These are phyloP conservation scores for Blumeria hordei DNA, from an alignment of 2,329 filamentous ascomycete species.

Conservation along the genomic window DNA sequence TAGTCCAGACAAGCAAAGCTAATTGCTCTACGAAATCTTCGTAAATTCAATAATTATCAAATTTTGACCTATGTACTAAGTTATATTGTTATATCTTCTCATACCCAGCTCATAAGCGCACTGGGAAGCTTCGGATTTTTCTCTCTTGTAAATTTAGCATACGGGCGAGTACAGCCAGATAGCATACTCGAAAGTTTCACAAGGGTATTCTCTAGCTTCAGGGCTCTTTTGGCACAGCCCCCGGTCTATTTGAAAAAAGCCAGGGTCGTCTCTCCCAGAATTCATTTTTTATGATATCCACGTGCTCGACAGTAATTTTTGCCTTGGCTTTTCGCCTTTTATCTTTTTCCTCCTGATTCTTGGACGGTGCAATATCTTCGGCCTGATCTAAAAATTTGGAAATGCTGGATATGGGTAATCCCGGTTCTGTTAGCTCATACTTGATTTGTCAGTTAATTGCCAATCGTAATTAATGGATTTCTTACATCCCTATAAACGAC, in stretches of 20 bases:
- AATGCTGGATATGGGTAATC: constrained; percentile 4
- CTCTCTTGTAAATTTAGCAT: too few relatives aligned
- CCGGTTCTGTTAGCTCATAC: constrained; percentile 47
- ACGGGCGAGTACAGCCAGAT: too few relatives aligned
- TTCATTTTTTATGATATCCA: constrained; percentile 85
- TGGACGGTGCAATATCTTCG: constrained; percentile 28
- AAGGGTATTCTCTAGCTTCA: constrained; percentile 4
- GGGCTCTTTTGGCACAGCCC: constrained; percentile 37
- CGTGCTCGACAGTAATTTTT: constrained; percentile 54
- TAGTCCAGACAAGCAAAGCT: too few relatives aligned
- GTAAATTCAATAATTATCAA: too few relatives aligned
- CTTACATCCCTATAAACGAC: constrained; percentile 52
- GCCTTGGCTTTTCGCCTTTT: constrained; percentile 63
- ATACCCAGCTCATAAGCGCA: too few relatives aligned
- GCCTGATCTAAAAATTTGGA: constrained; percentile 22
- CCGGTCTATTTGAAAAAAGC: constrained; percentile 47
- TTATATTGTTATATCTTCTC: too few relatives aligned
- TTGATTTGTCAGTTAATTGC: constrained; percentile 15
- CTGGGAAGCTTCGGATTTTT: too few relatives aligned
- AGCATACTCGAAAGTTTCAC: too few relatives aligned
- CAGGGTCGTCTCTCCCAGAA: constrained; percentile 82
- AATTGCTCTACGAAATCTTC: too few relatives aligned
- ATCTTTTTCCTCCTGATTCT: constrained; percentile 63
- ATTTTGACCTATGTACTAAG: too few relatives aligned
- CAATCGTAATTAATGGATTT: neutral